Conservation (phyloP, 306 rosid genomes). For the Dicorynia guianensis region DNA sequence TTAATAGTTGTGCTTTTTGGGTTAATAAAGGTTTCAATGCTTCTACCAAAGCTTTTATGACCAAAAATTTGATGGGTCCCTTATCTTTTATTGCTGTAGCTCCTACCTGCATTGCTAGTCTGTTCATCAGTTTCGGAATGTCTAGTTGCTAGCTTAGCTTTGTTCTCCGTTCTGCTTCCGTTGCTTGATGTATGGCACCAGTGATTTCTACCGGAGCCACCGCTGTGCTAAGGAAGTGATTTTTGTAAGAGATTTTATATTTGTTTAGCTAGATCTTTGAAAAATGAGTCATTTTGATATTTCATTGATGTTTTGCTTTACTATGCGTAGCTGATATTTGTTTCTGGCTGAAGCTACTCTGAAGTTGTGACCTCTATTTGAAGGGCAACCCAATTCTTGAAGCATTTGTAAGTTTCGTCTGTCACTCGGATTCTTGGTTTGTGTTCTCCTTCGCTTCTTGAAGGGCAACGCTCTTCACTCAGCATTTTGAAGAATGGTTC, state of each 20-base stretch:
- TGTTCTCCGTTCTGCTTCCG: slow-evolving; percentile 30
- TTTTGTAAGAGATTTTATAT: slow-evolving; percentile 48
- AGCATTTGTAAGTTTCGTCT: neutral
- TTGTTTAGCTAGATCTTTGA: slow-evolving; percentile 59
- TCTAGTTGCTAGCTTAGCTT: slow-evolving; percentile 38
- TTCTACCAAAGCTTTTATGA: slow-evolving; percentile 45
- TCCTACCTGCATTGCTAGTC: slow-evolving; percentile 34
- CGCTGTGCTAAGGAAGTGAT: slow-evolving; percentile 53
- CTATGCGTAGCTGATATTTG: slow-evolving; percentile 30
- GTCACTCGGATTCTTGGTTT: slow-evolving; percentile 26
- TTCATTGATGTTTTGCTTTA: slow-evolving; percentile 47
- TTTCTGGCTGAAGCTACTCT: slow-evolving; percentile 44
- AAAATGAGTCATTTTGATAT: slow-evolving; percentile 38
- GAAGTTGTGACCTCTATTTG: slow-evolving; percentile 15
- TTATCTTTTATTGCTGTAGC: slow-evolving; percentile 57
- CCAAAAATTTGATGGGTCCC: slow-evolving; percentile 62
- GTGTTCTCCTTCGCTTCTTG: slow-evolving; percentile 38
- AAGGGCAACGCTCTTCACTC: slow-evolving; percentile 21
- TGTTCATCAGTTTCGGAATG: slow-evolving; percentile 22
- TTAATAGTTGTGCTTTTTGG: slow-evolving; percentile 11
- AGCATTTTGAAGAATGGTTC: slow-evolving; percentile 36
- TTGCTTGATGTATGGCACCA: slow-evolving; percentile 43
- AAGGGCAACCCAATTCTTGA: slow-evolving; percentile 33
- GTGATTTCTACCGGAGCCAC: slow-evolving; percentile 18
- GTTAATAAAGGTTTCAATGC: slow-evolving; percentile 26